Percentiles rank a stretch among this genome's conserved stretches.
Evolutionary conservation across 225 moss, liverwort and hornwort genomes (phyloP).

Genomic region (Pleurozium schreberi): DNA sequence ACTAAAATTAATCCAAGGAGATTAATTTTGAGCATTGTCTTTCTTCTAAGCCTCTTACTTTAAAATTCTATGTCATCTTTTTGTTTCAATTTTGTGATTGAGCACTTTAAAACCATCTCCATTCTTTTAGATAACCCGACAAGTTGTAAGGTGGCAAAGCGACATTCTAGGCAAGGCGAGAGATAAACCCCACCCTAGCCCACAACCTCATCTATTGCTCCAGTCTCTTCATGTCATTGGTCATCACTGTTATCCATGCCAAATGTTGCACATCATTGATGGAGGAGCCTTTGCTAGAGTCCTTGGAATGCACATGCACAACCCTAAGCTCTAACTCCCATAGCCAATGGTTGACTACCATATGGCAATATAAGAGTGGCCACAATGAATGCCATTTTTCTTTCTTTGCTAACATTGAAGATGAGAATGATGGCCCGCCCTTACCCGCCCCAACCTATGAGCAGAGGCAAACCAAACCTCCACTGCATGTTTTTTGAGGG

Average conservation of each 20-base stretch:
- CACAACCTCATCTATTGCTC: rapidly evolving
- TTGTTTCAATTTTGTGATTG: too few species aligned
- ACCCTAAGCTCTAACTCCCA: rapidly evolving
- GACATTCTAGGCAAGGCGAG: background rate
- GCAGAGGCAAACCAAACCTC: too few species aligned
- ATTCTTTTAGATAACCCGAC: rapidly evolving
- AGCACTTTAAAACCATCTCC: background rate
- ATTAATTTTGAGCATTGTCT: background rate
- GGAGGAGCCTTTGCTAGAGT: background rate
- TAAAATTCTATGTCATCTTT: too few species aligned
- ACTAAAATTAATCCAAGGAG: rapidly evolving
- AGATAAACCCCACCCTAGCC: rapidly evolving
- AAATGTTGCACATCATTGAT: too few species aligned
- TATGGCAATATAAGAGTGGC: rapidly evolving
- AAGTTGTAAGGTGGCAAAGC: rapidly evolving
- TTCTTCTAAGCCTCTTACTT: background rate
- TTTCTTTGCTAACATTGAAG: rapidly evolving
- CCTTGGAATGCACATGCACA: rapidly evolving
- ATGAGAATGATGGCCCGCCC: rapidly evolving
- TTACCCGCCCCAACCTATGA: too few species aligned
- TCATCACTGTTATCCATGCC: rapidly evolving
- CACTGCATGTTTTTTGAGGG: too few species aligned
- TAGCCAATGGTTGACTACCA: background rate
- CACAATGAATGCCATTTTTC: rapidly evolving
- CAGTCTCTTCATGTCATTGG: rapidly evolving